Base-by-base conservation (phyloP, 352 stramenopile species). In the Phytophthora fragariae region DNA sequence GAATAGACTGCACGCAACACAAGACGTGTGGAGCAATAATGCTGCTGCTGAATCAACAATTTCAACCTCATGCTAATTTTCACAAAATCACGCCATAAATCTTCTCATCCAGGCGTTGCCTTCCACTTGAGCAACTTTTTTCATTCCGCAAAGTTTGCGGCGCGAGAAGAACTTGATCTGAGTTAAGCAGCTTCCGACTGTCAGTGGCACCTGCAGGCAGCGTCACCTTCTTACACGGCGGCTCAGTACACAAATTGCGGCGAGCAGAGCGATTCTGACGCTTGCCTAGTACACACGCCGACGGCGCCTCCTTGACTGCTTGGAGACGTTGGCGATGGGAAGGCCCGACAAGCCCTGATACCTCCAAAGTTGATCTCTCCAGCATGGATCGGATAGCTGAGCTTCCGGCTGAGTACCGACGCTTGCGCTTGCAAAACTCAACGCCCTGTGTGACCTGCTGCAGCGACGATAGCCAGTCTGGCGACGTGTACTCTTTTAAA, bases 401-500 rank as follows among this genome's bases (percentile, higher is more conserved):
- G 58, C 72, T 84, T 53, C 65, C 77, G 47, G 77, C 76, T 7
- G 76, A 81, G 12, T 80, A 83, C 47, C 72, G 70, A 17, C 79
- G 81, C 57, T 85, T 82, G 37, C 79, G 81, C 54, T 85, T 82
- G 37, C 37, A 15, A 15, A 44, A 60, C 19, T 77, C 65, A 2
- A 72, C 62, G 12, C 68, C 59, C 19, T 75, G 29, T 14, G 80
- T 81, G 58, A 91, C 79, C 69, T 89, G 84, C 57, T 90, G 79
- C 60, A 93, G 72, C 12, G 77, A 82, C 46, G 81, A 80, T 33
- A 92, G 69, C 82, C 84, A 93, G 65, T 91, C 76, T 55, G 81
- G 86, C 9, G 86, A 86, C 44, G 80, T 84, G 73, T 93, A 93
- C 62, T 86, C 76, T 59, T 93, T 93, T n/a, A 93, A 66, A 39